phyloP scores from a whole-genome alignment of 179 eudicot species.

The Nepenthes alata region DNA sequence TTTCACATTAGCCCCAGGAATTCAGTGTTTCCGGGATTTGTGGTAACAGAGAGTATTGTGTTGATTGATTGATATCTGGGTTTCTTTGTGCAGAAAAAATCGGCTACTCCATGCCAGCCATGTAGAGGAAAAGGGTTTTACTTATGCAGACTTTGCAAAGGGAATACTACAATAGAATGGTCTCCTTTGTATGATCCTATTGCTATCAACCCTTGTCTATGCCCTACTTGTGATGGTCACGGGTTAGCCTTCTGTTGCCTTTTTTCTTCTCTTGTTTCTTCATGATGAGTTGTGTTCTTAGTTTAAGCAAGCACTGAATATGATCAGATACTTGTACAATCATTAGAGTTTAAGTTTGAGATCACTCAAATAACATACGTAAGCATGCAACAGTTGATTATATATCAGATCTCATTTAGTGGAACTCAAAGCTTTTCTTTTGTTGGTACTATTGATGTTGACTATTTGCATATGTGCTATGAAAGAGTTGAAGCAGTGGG shows the following conservation, averaged over 20 bases:
- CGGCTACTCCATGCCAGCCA: slow-evolving; percentile 32
- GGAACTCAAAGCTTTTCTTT: no score
- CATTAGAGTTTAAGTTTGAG: no score
- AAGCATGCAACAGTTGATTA: no score
- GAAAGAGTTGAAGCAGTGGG: no score
- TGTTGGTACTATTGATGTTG: no score
- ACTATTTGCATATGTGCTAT: no score
- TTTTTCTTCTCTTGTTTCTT: not conserved
- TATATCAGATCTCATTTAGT: no score
- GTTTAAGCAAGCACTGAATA: not conserved
- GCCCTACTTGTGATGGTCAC: slow-evolving; percentile 75
- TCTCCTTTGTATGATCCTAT: slow-evolving; percentile 66
- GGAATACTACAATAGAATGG: slow-evolving; percentile 55
- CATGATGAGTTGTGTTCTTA: not conserved
- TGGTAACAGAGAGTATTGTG: not conserved
- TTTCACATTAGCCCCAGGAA: no score
- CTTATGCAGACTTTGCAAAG: slow-evolving; percentile 60
- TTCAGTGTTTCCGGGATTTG: not conserved
- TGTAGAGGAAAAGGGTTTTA: slow-evolving; percentile 57
- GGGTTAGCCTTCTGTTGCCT: slow-evolving; percentile 25
- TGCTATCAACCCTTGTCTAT: slow-evolving; percentile 61
- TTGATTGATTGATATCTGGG: not conserved
- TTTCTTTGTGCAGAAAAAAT: slow-evolving; percentile 23
- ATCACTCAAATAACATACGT: no score
- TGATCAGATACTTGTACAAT: not conserved